Evolutionary conservation across 306 rosid species (phyloP).

Genomic region (Datisca glomerata): DNA sequence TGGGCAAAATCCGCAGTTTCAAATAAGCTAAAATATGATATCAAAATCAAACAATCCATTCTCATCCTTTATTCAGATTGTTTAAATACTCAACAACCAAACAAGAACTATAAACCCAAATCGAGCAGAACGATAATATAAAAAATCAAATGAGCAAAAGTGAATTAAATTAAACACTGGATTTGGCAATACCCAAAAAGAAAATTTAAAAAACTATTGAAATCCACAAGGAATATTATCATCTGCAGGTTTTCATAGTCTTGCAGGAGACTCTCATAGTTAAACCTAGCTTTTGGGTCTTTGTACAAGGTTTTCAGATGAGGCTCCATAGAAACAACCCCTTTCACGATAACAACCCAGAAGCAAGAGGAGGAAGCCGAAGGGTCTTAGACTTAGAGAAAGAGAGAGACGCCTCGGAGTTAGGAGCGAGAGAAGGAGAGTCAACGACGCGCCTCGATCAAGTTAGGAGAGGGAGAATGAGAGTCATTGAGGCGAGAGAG

Average conservation of each 20-base stretch:
- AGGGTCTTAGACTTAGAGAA: slow-evolving; percentile 12
- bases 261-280: slow-evolving; percentile 75
- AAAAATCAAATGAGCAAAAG: background rate
- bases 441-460: too few species aligned
- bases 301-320: slow-evolving; percentile 24
- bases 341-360: slow-evolving; percentile 33
- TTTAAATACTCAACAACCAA: background rate
- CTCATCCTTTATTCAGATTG: background rate
- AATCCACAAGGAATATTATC: slow-evolving; percentile 24
- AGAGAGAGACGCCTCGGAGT: slow-evolving; percentile 19
- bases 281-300: slow-evolving; percentile 45
- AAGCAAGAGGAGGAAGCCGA: slow-evolving; percentile 14
- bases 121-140: slow-evolving; percentile 3
- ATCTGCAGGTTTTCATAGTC: slow-evolving; percentile 62
- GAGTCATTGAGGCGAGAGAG: too few species aligned
- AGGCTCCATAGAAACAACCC: slow-evolving; percentile 30
- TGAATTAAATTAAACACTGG: slow-evolving; percentile 19
- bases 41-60: background rate
- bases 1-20: too few species aligned
- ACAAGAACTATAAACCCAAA: too few species aligned
- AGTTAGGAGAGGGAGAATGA: too few species aligned
- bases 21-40: background rate
- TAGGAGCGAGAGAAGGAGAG: too few species aligned
- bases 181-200: slow-evolving; percentile 27
- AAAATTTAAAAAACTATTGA: slow-evolving; percentile 7